These are phyloP conservation scores for Cercophora sp. DNA, from an alignment of 495 filamentous ascomycete genomes.

Conservation along the genomic window DNA sequence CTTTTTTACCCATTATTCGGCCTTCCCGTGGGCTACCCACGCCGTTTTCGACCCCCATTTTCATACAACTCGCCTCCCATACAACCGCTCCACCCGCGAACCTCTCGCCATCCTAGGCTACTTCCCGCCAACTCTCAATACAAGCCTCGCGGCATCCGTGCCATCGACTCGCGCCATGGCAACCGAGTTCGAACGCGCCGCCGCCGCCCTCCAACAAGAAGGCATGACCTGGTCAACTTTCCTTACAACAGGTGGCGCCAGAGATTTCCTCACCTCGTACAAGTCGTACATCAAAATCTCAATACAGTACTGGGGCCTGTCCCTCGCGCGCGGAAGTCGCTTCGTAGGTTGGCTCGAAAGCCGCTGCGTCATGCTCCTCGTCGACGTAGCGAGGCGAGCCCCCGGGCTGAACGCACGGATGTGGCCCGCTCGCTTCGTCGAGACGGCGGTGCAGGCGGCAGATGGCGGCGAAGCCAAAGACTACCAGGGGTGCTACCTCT, in stretches of 20 bases:
- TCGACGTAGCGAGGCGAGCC: slow-evolving; percentile 45
- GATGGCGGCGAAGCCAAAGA: slow-evolving; percentile 25
- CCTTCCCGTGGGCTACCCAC: slow-evolving; percentile 48
- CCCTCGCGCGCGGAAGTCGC: slow-evolving; percentile 38
- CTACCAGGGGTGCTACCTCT: slow-evolving; percentile 53
- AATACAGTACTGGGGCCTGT: slow-evolving; percentile 53
- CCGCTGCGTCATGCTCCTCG: slow-evolving; percentile 44
- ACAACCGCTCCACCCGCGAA: slow-evolving; percentile 48
- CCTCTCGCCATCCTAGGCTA: slow-evolving; percentile 54
- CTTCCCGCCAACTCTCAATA: slow-evolving; percentile 52
- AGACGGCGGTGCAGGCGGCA: not conserved
- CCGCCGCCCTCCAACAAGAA: slow-evolving; percentile 26
- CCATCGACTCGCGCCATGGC: slow-evolving; percentile 44
- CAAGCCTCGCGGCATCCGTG: slow-evolving; percentile 43
- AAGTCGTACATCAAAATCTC: slow-evolving; percentile 50
- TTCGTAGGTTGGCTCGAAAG: slow-evolving; percentile 56
- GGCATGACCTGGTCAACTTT: slow-evolving; percentile 41
- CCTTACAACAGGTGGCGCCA: slow-evolving; percentile 23
- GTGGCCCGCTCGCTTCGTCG: slow-evolving; percentile 54
- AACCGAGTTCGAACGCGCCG: slow-evolving; percentile 42
- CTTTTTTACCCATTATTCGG: slow-evolving; percentile 57
- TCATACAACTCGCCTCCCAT: slow-evolving; percentile 35
- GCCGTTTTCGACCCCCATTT: slow-evolving; percentile 52
- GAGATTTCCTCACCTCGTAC: slow-evolving; percentile 43
- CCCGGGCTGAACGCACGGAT: slow-evolving; percentile 47